These are phyloP conservation scores for Sodiomyces alkalinus DNA, from an alignment of 2,329 filamentous ascomycete species.

Conservation along the genomic window DNA sequence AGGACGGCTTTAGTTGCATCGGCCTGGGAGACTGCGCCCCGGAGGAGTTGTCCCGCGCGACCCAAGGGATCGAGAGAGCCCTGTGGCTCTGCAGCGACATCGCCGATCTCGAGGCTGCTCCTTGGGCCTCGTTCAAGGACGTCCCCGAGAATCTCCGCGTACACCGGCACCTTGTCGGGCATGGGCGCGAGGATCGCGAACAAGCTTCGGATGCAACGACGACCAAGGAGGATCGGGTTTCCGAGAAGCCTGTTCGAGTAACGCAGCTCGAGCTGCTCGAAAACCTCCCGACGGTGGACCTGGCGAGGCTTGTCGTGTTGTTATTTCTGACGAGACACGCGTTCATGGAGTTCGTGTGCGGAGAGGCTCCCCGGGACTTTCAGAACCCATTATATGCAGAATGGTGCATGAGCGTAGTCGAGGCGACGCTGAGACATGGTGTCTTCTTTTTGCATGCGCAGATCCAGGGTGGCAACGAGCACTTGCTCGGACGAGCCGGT, in stretches of 20 bases:
- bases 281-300: slow-evolving; percentile 1
- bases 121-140: not conserved
- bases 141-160: no score
- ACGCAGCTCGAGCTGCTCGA: slow-evolving; percentile 4
- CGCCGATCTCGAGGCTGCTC: slow-evolving; percentile 5
- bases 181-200: slow-evolving; percentile 1
- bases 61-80: slow-evolving; percentile 2
- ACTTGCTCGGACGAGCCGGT: not conserved
- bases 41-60: slow-evolving; percentile 1
- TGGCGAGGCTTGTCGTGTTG: slow-evolving; percentile 5
- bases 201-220: not conserved
- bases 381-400: no score
- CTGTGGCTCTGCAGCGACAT: slow-evolving; percentile 6
- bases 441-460: slow-evolving; percentile 6
- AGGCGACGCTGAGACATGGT: slow-evolving; percentile 7
- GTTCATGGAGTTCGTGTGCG: no score
- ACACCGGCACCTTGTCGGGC: not conserved
- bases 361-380: not conserved
- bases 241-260: slow-evolving; percentile 1
- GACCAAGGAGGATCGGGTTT: not conserved
- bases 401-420: slow-evolving; percentile 6
- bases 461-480: slow-evolving; percentile 1
- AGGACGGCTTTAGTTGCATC: not conserved
- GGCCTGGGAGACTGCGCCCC: not conserved
- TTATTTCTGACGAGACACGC: slow-evolving; percentile 5